Evolutionary conservation across 2,329 filamentous ascomycete species (phyloP), one percentile per base, ranked within the genome.

Genomic region (Clonostachys solani): DNA sequence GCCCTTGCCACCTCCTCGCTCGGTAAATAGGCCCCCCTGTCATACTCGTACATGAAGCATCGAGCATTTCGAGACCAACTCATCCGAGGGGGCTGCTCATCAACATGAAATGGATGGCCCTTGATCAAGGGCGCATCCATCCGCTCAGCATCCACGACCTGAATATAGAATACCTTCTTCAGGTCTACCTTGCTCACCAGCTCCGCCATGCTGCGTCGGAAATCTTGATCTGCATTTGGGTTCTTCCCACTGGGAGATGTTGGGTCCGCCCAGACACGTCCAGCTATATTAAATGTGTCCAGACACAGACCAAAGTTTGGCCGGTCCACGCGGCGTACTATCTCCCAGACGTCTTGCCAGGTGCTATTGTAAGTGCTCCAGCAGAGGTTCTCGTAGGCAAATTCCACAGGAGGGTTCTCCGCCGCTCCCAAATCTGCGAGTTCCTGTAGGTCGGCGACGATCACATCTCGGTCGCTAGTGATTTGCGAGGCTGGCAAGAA

Each of bases 201-300:
- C 23, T 29, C 23, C 10, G 23, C 23, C 23, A 29, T 29, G 9
- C 23, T 29, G 23, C 23, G 23, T 29, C 23, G 23, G 2, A 87
- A 72, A 1, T 73, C 76, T 6, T 68, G 65, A 3, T 86, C 79
- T 8, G 80, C 84, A 49, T 80, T 71, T 0, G 65, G 52, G 0
- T 69, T 78, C 52, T 73, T 73, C 4, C 84, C 80, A 1, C 69
- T 68, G 0, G 67, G 52, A 0, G 73, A 63, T 0, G 79, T 64
- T 0, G 87, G 87, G 56, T 92, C 86, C 1, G 84, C 87, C 54
- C 80, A 92, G 49, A 88, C 78, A 6, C 82, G 69, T 1, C 80
- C 87, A 1, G 86, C 80, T 49, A 92, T 86, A 63, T 92, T 89
- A 29, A 49, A 49, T 7, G 47, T 46, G 43, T 49, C 47, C 7